Evolutionary conservation across 345 rosid genomes (phyloP).

Genomic region (Melaleuca quinquenervia): DNA sequence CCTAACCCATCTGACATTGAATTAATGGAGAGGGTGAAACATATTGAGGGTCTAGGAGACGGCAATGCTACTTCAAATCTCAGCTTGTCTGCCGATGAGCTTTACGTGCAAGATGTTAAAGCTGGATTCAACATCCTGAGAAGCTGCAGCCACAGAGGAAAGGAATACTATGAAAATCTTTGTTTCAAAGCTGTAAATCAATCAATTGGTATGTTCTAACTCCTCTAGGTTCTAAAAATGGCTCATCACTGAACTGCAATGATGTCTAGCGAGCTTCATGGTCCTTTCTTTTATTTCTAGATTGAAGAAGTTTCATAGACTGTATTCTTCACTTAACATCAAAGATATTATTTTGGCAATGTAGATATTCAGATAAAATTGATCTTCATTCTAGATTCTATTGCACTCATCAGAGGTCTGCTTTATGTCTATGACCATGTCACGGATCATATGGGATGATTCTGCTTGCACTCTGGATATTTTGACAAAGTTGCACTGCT

Average conservation of each 20-base stretch:
- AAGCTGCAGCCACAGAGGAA: slow-evolving; percentile 72
- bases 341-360: not conserved
- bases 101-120: slow-evolving; percentile 40
- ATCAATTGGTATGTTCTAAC: slow-evolving; percentile 60
- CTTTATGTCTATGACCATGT: not conserved
- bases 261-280: not conserved
- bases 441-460: not conserved
- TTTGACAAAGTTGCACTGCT: not conserved
- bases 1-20: slow-evolving; percentile 80
- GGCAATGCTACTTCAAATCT: slow-evolving; percentile 19
- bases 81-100: slow-evolving; percentile 20
- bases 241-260: not conserved
- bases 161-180: slow-evolving; percentile 86
- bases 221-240: not conserved
- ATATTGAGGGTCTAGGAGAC: slow-evolving; percentile 67
- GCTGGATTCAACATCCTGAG: slow-evolving; percentile 58
- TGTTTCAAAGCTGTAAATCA: slow-evolving; percentile 98
- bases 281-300: not conserved
- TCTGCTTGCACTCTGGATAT: not conserved
- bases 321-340: not conserved
- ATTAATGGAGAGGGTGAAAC: slow-evolving; percentile 77
- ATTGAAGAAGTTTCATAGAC: not conserved
- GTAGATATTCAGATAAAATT: not conserved
- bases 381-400: not conserved
- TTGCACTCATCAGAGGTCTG: not conserved